Evolutionary conservation across 495 filamentous ascomycete genomes (phyloP), one percentile per base, ranked within the genome.

Genomic region (Aspergillus cavernicola): DNA sequence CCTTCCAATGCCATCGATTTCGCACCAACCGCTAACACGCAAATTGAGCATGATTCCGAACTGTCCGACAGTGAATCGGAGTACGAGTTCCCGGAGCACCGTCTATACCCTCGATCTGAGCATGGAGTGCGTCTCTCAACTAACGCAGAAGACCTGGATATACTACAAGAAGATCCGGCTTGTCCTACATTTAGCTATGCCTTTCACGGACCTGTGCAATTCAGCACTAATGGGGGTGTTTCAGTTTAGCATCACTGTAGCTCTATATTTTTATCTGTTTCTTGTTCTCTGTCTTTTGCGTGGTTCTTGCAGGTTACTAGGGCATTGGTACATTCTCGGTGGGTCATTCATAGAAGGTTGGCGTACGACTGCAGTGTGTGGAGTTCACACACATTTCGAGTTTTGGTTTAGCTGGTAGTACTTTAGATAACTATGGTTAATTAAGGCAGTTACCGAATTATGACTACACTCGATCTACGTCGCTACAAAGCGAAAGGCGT

Each of bases 81-180:
- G 42, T 64, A 68, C 12, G 67, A 72, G 42, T 54, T 71, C 28
- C 64, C 70, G 18, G 77, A 80, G 32, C 80, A 80, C 36, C 74
- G 83, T 18, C 69, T 84, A 8, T 89, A 89, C 71, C 86, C 88
- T 1, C 80, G 81, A 57, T 69, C 83, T 12, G 87, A 86, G 3
- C 79, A 79, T 54, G 78, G 77, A 6, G 66, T 79, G 22, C 46
- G 55, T 6, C 61, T 74, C 2, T 59, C 75, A 6, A 45, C 55
- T 6, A 59, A 67, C 37, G 54, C 57, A 0, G 65, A 66, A 2
- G 76, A 78, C 54, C 55, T 76, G 23, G 65, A 69, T 35, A 69
- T 80, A 13, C 41, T 80, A 24, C 58, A 63, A 6, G 78, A 80
- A 55, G 73, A 73, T 41, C 57, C 66, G 16, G 52, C 63, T 16